Evolutionary conservation across 306 rosid genomes (phyloP).

Genomic region (Inga leiocalycina): DNA sequence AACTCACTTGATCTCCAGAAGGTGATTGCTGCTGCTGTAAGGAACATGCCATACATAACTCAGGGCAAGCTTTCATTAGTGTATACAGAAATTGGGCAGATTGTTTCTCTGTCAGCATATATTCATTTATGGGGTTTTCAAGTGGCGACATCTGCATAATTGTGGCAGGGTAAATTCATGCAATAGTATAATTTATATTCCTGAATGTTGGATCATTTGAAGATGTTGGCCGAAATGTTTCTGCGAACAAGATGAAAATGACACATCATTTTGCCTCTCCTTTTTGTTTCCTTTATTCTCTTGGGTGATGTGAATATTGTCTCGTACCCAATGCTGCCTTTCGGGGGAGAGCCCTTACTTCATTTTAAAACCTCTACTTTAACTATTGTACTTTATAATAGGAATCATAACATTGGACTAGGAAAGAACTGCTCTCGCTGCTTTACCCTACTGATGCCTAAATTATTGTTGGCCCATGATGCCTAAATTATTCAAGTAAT

Average conservation of each 20-base stretch:
- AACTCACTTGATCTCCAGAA: slow-evolving; percentile 43
- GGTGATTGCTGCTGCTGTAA: slow-evolving; percentile 31
- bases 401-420: background rate
- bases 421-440: background rate
- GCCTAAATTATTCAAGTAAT: background rate
- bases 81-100: slow-evolving; percentile 1
- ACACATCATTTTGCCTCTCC: background rate
- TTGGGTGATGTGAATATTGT: background rate
- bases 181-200: slow-evolving; percentile 2
- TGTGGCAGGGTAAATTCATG: slow-evolving; percentile 1
- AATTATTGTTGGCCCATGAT: background rate
- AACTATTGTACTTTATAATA: background rate
- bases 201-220: background rate
- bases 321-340: background rate
- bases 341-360: background rate
- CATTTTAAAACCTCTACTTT: background rate
- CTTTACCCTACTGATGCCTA: background rate
- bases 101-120: background rate
- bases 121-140: background rate
- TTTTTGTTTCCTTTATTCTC: background rate
- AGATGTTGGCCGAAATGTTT: background rate
- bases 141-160: background rate
- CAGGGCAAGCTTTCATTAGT: slow-evolving; percentile 15
- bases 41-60: slow-evolving; percentile 22
- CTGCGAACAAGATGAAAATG: background rate